Evolutionary conservation across 257 asterid genomes (phyloP).

Genomic region (Hygrophila difformis): DNA sequence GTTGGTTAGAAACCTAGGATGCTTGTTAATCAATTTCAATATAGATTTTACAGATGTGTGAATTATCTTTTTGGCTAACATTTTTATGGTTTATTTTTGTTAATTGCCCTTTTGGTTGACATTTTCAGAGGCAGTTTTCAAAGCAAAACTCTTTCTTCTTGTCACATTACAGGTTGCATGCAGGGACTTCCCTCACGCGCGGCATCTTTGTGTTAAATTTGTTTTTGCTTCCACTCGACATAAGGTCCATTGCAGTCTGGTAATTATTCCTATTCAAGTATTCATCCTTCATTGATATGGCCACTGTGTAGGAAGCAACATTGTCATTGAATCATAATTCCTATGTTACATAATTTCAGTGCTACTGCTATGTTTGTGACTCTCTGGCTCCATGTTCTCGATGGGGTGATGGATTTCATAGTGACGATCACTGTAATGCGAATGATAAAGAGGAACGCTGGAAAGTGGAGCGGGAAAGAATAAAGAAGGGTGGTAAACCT

Average conservation of each 20-base stretch:
- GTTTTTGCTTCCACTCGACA: conserved; percentile 60
- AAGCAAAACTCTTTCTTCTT: conserved; percentile 10
- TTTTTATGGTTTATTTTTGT: too few relatives aligned
- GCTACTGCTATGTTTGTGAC: conserved; percentile 94
- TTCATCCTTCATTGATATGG: neutral
- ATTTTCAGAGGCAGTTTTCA: conserved; percentile 10
- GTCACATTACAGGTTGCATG: conserved; percentile 64
- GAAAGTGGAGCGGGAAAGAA: conserved; percentile 48
- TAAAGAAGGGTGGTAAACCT: conserved; percentile 29
- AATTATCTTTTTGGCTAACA: too few relatives aligned
- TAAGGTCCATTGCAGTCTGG: conserved; percentile 56
- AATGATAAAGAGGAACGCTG: conserved; percentile 66
- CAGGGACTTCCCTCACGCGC: conserved; percentile 90
- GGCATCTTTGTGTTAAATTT: conserved; percentile 73
- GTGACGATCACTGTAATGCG: conserved; percentile 76
- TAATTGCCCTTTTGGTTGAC: too few relatives aligned
- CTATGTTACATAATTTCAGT: conserved; percentile 74
- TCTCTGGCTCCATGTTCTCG: conserved; percentile 72
- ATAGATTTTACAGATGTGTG: too few relatives aligned
- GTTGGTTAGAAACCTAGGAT: too few relatives aligned
- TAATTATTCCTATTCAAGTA: conserved; percentile 20
- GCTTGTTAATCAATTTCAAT: too few relatives aligned
- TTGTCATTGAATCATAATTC: too few relatives aligned
- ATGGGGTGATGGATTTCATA: conserved; percentile 52
- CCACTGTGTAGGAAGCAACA: neutral